Base-by-base conservation (phyloP, 148 eudicot genomes). In the Camellia lanceoleosa region DNA sequence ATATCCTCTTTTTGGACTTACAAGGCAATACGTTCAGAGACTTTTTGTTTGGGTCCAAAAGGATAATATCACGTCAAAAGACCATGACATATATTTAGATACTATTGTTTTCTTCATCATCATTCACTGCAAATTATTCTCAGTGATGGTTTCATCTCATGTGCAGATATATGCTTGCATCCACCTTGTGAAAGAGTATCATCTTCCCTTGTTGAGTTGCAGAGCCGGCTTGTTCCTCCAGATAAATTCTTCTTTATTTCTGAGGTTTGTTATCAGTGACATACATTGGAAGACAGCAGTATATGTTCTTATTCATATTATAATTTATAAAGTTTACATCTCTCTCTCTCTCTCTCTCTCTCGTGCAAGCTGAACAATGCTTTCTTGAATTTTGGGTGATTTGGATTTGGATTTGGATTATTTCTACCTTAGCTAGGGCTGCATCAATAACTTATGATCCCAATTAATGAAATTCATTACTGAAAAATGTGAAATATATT, bases 161-260 rank as follows among this genome's bases (percentile, higher is more conserved):
- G 65, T 78, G 84, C 80, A 85, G 89, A 77, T 75, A 83, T 76
- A 78, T 87, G 89, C 52, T 18, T 46, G 62, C 66, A 43, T 60
- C 81, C 78, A 67, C 84, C 86, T 30, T 87, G 89, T 80, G 84
- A 85, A 65, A 69, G 79, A 60, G 61, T 71, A 14, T 52, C 80
- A 62, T 78, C 83, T 65, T 47, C 77, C 81, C 44, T 59, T 20
- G 68, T 62, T 20, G 82, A 85, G 71, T 85, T 87, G 78, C 80
- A 67, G 68, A 71, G 56, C 77, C 74, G 83, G 78, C 83, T 81
- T 74, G 83, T 81, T 81, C 76, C 89, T 59, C 82, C 18, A 55
- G 81, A 83, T 60, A 76, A 59, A 60, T 78, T 85, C 75, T 80
- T 80, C 68, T 86, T 80, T 54, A 75, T 80, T 70, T 85, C 89